Conservation (phyloP, 225 moss, liverwort and hornwort species). For the Sphagnum tenellum region DNA sequence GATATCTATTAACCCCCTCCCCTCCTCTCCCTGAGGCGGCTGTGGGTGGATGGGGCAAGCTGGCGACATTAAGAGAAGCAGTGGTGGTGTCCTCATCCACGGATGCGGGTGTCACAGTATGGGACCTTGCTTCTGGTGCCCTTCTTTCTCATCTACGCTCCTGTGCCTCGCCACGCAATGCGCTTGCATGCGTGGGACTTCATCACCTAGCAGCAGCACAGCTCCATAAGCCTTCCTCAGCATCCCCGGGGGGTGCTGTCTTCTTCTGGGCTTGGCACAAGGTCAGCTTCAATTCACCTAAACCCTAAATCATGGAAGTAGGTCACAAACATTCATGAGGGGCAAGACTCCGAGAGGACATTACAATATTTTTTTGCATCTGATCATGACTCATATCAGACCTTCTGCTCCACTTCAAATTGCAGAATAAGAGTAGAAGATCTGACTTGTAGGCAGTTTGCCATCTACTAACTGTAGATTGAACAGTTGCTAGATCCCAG, state of each 20-base stretch:
- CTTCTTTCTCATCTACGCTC: conserved; percentile 72
- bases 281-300: conserved; percentile 18
- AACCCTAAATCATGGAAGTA: too few species aligned
- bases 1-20: too few species aligned
- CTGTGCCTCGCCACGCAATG: conserved; percentile 84
- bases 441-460: too few species aligned
- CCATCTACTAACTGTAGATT: too few species aligned
- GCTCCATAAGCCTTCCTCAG: conserved; percentile 66
- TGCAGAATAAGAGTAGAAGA: too few species aligned
- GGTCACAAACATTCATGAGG: too few species aligned
- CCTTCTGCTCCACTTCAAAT: too few species aligned
- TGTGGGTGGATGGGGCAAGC: conserved; percentile 86
- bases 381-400: too few species aligned
- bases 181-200: conserved; percentile 68
- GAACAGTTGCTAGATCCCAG: too few species aligned
- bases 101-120: conserved; percentile 89
- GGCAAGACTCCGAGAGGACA: too few species aligned
- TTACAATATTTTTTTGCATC: too few species aligned
- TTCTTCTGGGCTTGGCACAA: conserved; percentile 99
- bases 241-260: conserved; percentile 65
- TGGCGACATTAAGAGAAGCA: conserved; percentile 92
- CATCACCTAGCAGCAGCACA: conserved; percentile 88
- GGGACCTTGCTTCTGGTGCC: conserved; percentile 79
- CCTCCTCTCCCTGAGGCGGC: conserved; percentile 9
- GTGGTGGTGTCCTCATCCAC: conserved; percentile 92